phyloP scores from a whole-genome alignment of 805 yeast genomes.

The Saccharomycopsis malanga region DNA sequence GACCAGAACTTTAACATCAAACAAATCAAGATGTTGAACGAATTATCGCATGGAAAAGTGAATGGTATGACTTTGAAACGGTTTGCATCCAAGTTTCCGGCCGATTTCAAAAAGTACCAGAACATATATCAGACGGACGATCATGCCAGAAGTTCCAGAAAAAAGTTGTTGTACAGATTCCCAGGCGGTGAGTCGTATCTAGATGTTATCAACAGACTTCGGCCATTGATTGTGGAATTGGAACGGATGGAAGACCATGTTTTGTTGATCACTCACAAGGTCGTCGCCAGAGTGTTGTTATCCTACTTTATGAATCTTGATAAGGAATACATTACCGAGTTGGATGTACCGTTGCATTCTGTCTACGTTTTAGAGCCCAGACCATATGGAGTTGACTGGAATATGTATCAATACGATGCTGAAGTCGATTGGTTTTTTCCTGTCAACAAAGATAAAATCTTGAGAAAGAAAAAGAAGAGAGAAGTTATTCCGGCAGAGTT shows the following conservation, averaged over 20 bases:
- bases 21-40: slow-evolving; percentile 90
- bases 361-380: slow-evolving; percentile 85
- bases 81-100: slow-evolving; percentile 62
- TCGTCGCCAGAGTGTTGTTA: slow-evolving; percentile 77
- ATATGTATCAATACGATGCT: slow-evolving; percentile 82
- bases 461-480: slow-evolving; percentile 34
- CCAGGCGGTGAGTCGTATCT: slow-evolving; percentile 97
- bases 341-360: slow-evolving; percentile 91
- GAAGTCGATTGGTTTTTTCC: slow-evolving; percentile 67
- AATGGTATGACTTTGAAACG: slow-evolving; percentile 90
- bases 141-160: slow-evolving; percentile 38
- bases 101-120: slow-evolving; percentile 52
- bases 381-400: slow-evolving; percentile 95
- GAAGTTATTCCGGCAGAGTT: slow-evolving; percentile 11
- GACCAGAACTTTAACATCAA: slow-evolving; percentile 71
- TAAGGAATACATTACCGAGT: slow-evolving; percentile 73
- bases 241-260: slow-evolving; percentile 89
- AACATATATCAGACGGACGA: slow-evolving; percentile 25
- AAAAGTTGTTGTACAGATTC: slow-evolving; percentile 79
- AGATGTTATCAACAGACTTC: slow-evolving; percentile 84
- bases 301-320: slow-evolving; percentile 86
- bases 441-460: slow-evolving; percentile 39
- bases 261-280: slow-evolving; percentile 79
- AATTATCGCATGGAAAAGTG: slow-evolving; percentile 84
- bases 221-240: slow-evolving; percentile 87